phyloP scores from a whole-genome alignment of 768 basidiomycete species.

The Mrakia gelida region DNA sequence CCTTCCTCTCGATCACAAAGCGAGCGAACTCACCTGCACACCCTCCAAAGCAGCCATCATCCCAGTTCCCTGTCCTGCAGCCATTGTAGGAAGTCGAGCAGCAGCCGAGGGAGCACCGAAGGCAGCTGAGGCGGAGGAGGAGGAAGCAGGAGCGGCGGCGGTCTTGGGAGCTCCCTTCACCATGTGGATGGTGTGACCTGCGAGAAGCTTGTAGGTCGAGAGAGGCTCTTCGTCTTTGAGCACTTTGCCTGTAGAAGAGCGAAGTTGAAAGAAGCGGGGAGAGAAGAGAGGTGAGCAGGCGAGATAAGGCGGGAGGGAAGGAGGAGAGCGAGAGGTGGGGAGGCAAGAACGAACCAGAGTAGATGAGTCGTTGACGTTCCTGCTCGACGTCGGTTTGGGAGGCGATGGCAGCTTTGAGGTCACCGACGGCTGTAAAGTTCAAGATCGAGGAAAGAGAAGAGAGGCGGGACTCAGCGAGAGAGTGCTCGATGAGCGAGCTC shows the following conservation, averaged over 20 bases:
- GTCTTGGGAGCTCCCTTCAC: constrained; percentile 55
- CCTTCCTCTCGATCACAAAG: background rate
- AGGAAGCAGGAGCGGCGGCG: constrained; percentile 40
- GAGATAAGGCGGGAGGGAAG: constrained; percentile 39
- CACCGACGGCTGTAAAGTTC: constrained; percentile 55
- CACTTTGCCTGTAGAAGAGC: constrained; percentile 12
- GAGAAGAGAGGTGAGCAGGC: background rate
- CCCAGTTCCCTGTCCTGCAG: constrained; percentile 72
- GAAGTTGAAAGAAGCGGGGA: background rate
- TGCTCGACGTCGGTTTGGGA: constrained; percentile 78
- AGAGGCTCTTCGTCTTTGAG: constrained; percentile 73
- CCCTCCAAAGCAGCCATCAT: constrained; percentile 80
- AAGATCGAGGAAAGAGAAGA: background rate
- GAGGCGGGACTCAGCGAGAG: background rate
- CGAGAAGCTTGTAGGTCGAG: constrained; percentile 83
- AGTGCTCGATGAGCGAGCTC: background rate
- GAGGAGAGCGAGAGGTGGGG: background rate
- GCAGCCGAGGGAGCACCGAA: constrained; percentile 39
- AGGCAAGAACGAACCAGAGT: constrained; percentile 57
- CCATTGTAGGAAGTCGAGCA: constrained; percentile 68
- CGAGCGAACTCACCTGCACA: constrained; percentile 48
- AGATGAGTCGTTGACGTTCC: constrained; percentile 84
- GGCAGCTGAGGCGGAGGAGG: constrained; percentile 47
- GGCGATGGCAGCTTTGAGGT: constrained; percentile 87
- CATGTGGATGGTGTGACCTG: constrained; percentile 85